Evolutionary conservation across 768 basidiomycete genomes (phyloP).

Genomic region (Vararia minispora): DNA sequence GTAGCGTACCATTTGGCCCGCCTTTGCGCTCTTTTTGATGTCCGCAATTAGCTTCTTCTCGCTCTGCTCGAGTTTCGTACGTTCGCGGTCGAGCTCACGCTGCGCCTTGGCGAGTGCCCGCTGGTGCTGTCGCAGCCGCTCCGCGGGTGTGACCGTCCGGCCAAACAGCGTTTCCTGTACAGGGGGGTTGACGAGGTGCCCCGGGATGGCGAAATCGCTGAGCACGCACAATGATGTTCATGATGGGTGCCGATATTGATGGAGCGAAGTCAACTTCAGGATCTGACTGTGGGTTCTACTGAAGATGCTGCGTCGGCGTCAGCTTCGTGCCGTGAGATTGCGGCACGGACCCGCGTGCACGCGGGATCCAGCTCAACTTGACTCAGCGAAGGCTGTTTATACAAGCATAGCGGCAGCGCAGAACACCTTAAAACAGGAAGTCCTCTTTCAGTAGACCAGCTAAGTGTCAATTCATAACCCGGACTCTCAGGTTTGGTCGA

Average conservation of each 20-base stretch:
- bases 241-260: constrained; percentile 23
- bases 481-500: too few species aligned
- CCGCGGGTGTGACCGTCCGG: constrained; percentile 88
- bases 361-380: too few species aligned
- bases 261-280: too few species aligned
- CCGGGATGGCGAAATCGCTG: constrained; percentile 3
- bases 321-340: too few species aligned
- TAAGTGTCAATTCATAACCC: too few species aligned
- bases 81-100: constrained; percentile 94
- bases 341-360: too few species aligned
- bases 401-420: too few species aligned
- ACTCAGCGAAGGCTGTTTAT: too few species aligned
- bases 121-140: constrained; percentile 94
- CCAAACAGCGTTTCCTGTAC: constrained; percentile 97
- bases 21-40: constrained; percentile 94
- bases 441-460: too few species aligned
- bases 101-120: constrained; percentile 93
- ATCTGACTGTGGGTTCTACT: too few species aligned
- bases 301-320: too few species aligned
- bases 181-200: background rate
- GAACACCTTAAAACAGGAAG: too few species aligned
- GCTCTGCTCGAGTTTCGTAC: constrained; percentile 84
- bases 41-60: constrained; percentile 96
- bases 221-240: constrained; percentile 69
- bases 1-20: constrained; percentile 76